Percentiles rank a stretch among this genome's conserved stretches.
These are phyloP conservation scores for Limnanthes douglasii DNA, from an alignment of 345 rosid genomes.

Conservation along the genomic window DNA sequence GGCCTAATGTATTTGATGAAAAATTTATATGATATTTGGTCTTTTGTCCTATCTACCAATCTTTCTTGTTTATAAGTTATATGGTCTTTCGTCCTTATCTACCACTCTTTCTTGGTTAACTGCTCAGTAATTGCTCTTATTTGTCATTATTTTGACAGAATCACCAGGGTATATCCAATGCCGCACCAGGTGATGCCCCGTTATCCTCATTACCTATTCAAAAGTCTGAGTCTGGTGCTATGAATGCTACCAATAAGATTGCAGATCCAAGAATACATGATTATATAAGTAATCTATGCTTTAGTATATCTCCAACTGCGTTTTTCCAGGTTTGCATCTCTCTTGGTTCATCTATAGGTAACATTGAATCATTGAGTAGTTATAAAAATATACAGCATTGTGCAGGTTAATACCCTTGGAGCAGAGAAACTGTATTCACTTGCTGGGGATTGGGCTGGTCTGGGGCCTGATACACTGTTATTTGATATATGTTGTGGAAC, in stretches of 20 bases:
- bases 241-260: slow-evolving; percentile 12
- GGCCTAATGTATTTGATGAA: too few relatives aligned
- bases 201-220: slow-evolving; percentile 32
- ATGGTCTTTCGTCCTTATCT: background rate
- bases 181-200: slow-evolving; percentile 79
- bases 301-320: slow-evolving; percentile 89
- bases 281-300: slow-evolving; percentile 52
- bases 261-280: slow-evolving; percentile 79
- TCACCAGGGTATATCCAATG: slow-evolving; percentile 93
- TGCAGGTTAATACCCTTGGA: slow-evolving; percentile 85
- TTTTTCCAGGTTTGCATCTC: slow-evolving; percentile 61
- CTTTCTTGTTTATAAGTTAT: too few relatives aligned
- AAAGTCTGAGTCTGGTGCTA: slow-evolving; percentile 19
- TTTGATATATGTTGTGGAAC: slow-evolving; percentile 98
- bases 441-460: slow-evolving; percentile 96
- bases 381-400: slow-evolving; percentile 3
- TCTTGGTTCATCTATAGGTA: slow-evolving; percentile 1
- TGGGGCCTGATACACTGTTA: slow-evolving; percentile 72
- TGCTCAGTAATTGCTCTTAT: background rate
- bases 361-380: slow-evolving; percentile 3
- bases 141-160: slow-evolving; percentile 30
- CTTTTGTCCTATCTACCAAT: too few relatives aligned
- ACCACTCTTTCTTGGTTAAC: too few relatives aligned
- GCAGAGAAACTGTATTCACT: slow-evolving; percentile 91
- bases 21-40: background rate